Percentiles rank a stretch among this genome's conserved stretches.
Conservation (phyloP, 2,329 filamentous ascomycete genomes). For the Colletotrichum coccodes region DNA sequence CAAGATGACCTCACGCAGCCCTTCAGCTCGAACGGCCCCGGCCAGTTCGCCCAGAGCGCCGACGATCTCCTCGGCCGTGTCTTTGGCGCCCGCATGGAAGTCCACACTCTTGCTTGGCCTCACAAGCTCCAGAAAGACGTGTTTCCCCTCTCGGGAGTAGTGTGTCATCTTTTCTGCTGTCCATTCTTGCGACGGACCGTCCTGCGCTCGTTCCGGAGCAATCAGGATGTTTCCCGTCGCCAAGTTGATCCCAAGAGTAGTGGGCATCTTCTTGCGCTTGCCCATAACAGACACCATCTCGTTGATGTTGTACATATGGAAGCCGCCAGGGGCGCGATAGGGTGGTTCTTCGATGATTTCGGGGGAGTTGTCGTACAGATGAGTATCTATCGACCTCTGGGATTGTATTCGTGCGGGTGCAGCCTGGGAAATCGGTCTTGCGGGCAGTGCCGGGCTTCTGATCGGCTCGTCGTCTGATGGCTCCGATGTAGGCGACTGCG, state of each 20-base stretch:
- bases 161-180: slow-evolving; percentile 94
- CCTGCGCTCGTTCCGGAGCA: slow-evolving; percentile 83
- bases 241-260: slow-evolving; percentile 93
- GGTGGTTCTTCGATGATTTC: slow-evolving; percentile 37
- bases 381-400: slow-evolving; percentile 35
- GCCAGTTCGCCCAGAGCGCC: slow-evolving; percentile 87
- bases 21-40: slow-evolving; percentile 84
- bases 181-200: slow-evolving; percentile 92
- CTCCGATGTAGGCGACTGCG: slow-evolving; percentile 26
- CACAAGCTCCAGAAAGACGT: slow-evolving; percentile 94
- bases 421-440: slow-evolving; percentile 40
- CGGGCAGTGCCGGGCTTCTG: slow-evolving; percentile 51
- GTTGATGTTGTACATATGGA: slow-evolving; percentile 95
- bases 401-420: slow-evolving; percentile 37
- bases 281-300: slow-evolving; percentile 98
- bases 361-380: slow-evolving; percentile 36
- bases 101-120: slow-evolving; percentile 94
- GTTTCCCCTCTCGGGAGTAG: slow-evolving; percentile 97
- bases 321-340: slow-evolving; percentile 71
- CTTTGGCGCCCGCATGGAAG: slow-evolving; percentile 96
- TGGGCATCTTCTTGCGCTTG: slow-evolving; percentile 98
- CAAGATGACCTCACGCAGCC: slow-evolving; percentile 85
- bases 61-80: slow-evolving; percentile 95
- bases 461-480: slow-evolving; percentile 45
- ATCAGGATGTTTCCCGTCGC: slow-evolving; percentile 90